Evolutionary conservation across 1,139 yeast species (phyloP), one percentile per base, ranked within the genome.

Genomic region (Protomyces arabidopsidicola): DNA sequence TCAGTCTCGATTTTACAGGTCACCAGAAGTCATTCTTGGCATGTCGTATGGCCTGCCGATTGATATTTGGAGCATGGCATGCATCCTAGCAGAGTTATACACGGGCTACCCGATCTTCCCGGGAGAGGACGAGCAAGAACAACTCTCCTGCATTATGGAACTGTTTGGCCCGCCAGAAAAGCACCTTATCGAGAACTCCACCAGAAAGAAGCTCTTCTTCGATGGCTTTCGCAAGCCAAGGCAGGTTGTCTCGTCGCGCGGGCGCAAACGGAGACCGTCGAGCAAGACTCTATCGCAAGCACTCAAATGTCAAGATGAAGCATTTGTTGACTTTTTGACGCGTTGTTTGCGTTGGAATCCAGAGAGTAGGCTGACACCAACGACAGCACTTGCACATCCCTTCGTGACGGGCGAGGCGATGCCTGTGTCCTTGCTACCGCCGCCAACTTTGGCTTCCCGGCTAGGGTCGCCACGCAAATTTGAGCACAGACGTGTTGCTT

Each of bases 1-100:
- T 67, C 99, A 95, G 74, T 90, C 97, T 5, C 79, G 99, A 65
- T 95, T 93, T 73, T 95, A 95, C 75, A 80, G 99, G 67, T 89
- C 89, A 16, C 90, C 97, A 0, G 97, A 90, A 72, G 90, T 90
- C 2, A 77, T 88, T 50, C 71, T 89, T n/a, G 97, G 96, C 1
- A 85, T 90, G 65, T 80, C 83, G 38, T 90, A 90, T 73, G 79
- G 83, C 64, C 78, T 81, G 35, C 82, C 82, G 69, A 87, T 88
- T 64, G 96, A 88, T 72, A 81, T 88, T 67, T 88, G 96, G 96
- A 86, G 93, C 3, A 75, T 86, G 67, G 93, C 88, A 0, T 82
- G 91, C 65, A 82, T 88, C 51, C 73, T 86, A 18, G 82, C 84
- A 1, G 96, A 88, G 71, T 72, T 88, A 57, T 80, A 79, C 63